Evolutionary conservation across 805 yeast species (phyloP).

Genomic region (Saccharomycopsis fibuligera): DNA sequence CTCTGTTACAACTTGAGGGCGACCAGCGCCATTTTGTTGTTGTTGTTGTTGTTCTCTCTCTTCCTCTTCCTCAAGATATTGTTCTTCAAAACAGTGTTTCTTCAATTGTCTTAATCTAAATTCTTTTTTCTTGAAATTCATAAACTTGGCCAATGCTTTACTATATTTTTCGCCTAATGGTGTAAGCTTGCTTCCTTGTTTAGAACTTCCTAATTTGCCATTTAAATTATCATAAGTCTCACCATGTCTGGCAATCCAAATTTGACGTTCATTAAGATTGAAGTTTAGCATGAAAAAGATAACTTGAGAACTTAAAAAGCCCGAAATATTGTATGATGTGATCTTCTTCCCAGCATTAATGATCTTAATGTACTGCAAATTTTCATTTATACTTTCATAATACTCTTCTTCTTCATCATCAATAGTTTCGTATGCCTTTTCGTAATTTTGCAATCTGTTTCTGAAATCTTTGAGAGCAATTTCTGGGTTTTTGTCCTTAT

Average conservation of each 20-base stretch:
- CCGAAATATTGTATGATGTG: constrained; percentile 55
- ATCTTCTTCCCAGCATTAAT: constrained; percentile 65
- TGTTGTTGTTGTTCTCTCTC: constrained; percentile 20
- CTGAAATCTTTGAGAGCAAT: constrained; percentile 31
- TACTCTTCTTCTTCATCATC: constrained; percentile 40
- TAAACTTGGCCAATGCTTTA: constrained; percentile 64
- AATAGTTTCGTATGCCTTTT: constrained; percentile 45
- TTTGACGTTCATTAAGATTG: constrained; percentile 83
- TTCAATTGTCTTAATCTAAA: constrained; percentile 61
- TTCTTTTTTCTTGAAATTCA: constrained; percentile 60
- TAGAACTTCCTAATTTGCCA: constrained; percentile 78
- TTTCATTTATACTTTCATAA: constrained; percentile 30
- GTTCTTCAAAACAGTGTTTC: constrained; percentile 38
- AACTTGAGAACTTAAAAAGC: constrained; percentile 87
- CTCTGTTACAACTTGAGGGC: too few relatives aligned
- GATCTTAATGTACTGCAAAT: constrained; percentile 56
- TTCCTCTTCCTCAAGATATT: constrained; percentile 26
- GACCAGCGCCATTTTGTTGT: constrained; percentile 15
- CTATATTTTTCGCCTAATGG: constrained; percentile 72
- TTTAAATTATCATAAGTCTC: constrained; percentile 79
- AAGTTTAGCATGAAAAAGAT: constrained; percentile 84
- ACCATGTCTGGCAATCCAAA: constrained; percentile 94
- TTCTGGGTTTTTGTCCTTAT: constrained; percentile 70
- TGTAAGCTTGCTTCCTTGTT: constrained; percentile 62
- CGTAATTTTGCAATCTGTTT: constrained; percentile 45